Conservation (phyloP, 345 rosid species). For the Firmiana major region DNA sequence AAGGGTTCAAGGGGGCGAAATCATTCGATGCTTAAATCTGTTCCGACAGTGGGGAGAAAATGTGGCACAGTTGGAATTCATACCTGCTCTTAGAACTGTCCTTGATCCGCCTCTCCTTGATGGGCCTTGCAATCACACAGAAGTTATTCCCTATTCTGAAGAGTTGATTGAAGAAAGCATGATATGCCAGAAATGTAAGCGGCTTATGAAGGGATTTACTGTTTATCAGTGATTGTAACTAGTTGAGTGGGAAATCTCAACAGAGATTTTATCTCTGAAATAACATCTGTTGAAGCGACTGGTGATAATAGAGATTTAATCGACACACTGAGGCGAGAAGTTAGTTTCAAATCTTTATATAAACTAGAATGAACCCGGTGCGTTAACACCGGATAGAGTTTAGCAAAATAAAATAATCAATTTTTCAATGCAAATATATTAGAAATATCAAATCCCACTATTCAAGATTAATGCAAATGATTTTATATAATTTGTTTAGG, state of each 20-base stretch:
- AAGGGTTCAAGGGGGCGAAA: slow-evolving; percentile 32
- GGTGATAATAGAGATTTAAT: not conserved
- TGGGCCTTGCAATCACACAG: slow-evolving; percentile 41
- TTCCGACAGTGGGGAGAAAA: slow-evolving; percentile 49
- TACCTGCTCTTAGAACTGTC: slow-evolving; percentile 44
- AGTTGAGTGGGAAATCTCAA: not conserved
- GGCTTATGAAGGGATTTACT: slow-evolving; percentile 54
- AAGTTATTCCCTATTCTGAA: slow-evolving; percentile 39
- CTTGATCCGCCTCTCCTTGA: slow-evolving; percentile 27
- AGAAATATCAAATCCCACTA: too few species aligned
- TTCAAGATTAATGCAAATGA: too few species aligned
- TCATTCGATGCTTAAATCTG: slow-evolving; percentile 35
- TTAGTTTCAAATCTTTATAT: too few species aligned
- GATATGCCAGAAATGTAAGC: slow-evolving; percentile 57
- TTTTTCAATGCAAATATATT: too few species aligned
- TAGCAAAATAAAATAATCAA: too few species aligned
- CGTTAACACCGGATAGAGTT: too few species aligned
- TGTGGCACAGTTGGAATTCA: slow-evolving; percentile 39
- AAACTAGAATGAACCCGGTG: too few species aligned
- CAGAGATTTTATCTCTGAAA: not conserved
- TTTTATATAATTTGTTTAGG: too few species aligned
- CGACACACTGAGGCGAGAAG: too few species aligned
- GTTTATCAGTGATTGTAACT: slow-evolving; percentile 40
- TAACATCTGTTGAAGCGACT: not conserved
- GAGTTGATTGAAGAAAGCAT: slow-evolving; percentile 23